phyloP scores from a whole-genome alignment of 768 basidiomycete genomes.

The Trametes maxima region DNA sequence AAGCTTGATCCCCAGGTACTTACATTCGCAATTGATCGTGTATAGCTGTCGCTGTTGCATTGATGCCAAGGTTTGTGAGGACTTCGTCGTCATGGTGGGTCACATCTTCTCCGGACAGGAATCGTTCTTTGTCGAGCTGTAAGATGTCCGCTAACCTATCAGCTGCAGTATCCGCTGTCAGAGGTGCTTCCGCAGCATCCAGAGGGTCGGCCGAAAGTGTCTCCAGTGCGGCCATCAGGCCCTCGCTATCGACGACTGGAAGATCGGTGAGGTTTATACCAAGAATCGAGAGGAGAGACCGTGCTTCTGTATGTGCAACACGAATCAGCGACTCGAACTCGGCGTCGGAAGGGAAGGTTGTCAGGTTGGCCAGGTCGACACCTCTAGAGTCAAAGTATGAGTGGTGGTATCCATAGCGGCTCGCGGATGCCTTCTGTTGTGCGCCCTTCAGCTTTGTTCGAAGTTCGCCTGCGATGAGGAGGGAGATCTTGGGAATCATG shows the following conservation, averaged over 20 bases:
- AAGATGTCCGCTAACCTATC: background rate
- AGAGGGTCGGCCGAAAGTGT: background rate
- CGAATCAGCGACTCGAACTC: background rate
- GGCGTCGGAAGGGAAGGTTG: conserved; percentile 3
- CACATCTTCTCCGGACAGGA: background rate
- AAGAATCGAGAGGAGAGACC: background rate
- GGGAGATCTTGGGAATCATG: conserved; percentile 1
- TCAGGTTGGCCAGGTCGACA: background rate
- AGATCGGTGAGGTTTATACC: conserved; percentile 1
- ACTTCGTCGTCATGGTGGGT: background rate
- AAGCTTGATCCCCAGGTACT: too few species aligned
- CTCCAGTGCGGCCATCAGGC: background rate
- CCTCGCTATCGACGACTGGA: background rate
- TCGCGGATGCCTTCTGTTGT: background rate
- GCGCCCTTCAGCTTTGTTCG: background rate
- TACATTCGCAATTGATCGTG: background rate
- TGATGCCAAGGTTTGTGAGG: background rate
- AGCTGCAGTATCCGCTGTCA: background rate
- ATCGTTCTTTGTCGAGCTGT: background rate
- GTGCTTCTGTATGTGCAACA: conserved; percentile 5
- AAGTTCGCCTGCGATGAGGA: conserved; percentile 1
- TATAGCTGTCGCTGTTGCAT: background rate
- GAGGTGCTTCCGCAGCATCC: background rate
- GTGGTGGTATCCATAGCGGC: conserved; percentile 7
- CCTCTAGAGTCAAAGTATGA: conserved; percentile 9